Percentiles rank a stretch among this genome's conserved stretches.
Conservation (phyloP, 2,329 filamentous ascomycete genomes). For the Aspergillus thermomutatus region DNA sequence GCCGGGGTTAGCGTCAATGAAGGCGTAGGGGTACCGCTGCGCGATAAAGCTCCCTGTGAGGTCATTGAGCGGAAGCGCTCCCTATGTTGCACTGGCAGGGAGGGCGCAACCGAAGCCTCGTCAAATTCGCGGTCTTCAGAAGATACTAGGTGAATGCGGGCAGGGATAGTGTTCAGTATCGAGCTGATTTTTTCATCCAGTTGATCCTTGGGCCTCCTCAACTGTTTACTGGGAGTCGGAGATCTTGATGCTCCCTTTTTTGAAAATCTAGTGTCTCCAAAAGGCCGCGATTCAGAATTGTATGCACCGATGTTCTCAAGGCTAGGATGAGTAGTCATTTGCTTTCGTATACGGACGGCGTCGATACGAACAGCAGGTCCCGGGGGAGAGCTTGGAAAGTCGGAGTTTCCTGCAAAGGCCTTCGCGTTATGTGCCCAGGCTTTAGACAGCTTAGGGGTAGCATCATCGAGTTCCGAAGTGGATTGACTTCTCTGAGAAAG, state of each 20-base stretch:
- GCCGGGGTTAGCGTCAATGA: constrained; percentile 68
- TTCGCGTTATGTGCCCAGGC: constrained; percentile 17
- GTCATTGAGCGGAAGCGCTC: constrained; percentile 41
- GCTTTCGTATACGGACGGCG: constrained; percentile 25
- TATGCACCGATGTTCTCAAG: constrained; percentile 31
- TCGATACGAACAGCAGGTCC: constrained; percentile 21
- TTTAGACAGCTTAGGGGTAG: constrained; percentile 2
- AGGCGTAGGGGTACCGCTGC: constrained; percentile 59
- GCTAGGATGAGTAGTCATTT: constrained; percentile 29
- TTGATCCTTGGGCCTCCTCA: constrained; percentile 57
- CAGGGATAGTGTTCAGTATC: constrained; percentile 73
- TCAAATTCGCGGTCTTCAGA: constrained; percentile 40
- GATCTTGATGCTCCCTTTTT: constrained; percentile 21
- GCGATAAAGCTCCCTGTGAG: constrained; percentile 32
- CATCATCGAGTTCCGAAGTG: constrained; percentile 7
- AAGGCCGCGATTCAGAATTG: constrained; percentile 21
- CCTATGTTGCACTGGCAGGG: constrained; percentile 33
- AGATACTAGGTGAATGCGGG: constrained; percentile 70
- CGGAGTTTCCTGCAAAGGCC: constrained; percentile 13
- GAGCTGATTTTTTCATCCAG: constrained; percentile 77
- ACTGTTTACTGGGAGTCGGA: constrained; percentile 42
- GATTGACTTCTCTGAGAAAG: constrained; percentile 13
- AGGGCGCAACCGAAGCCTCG: constrained; percentile 29
- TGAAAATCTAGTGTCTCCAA: constrained; percentile 16
- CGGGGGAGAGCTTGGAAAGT: constrained; percentile 11